Conservation (phyloP, 2,329 filamentous ascomycete species). For the Epichloe glyceriae region DNA sequence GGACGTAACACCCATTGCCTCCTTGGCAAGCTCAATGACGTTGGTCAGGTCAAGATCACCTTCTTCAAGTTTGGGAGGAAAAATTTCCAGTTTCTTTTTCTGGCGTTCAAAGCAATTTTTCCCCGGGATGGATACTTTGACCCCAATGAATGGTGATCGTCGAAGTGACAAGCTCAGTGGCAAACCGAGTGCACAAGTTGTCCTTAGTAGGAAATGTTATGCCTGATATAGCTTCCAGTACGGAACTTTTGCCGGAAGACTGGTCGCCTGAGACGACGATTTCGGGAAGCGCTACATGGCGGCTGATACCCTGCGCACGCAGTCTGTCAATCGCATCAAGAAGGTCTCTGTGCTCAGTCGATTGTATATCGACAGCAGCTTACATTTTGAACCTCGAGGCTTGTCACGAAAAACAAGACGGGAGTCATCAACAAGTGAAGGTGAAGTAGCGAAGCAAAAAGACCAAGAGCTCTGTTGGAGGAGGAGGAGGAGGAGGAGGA, state of each 20-base stretch:
- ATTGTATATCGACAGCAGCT: constrained; percentile 1
- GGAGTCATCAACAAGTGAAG: background rate
- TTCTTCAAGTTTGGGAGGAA: constrained; percentile 8
- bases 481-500: background rate
- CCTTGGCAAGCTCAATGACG: constrained; percentile 27
- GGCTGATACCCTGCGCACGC: constrained; percentile 4
- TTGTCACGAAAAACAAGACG: background rate
- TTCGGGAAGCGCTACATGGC: constrained; percentile 26
- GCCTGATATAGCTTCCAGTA: constrained; percentile 50
- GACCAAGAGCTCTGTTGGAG: background rate
- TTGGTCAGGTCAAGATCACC: constrained; percentile 14
- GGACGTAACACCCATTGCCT: constrained; percentile 34
- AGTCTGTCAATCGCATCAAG: constrained; percentile 8
- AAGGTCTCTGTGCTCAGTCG: constrained; percentile 4
- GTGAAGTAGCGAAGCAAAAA: background rate
- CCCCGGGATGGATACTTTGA: constrained; percentile 22
- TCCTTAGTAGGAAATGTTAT: constrained; percentile 46
- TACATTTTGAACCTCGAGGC: background rate
- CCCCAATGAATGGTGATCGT: constrained; percentile 20
- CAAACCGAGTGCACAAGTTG: constrained; percentile 47
- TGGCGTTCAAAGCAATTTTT: constrained; percentile 13
- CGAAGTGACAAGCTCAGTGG: constrained; percentile 50
- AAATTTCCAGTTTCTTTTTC: constrained; percentile 14
- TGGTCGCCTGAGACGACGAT: constrained; percentile 49
- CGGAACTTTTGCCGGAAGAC: constrained; percentile 49